Conservation (phyloP, 148 eudicot genomes). For the Oxyria digyna region DNA sequence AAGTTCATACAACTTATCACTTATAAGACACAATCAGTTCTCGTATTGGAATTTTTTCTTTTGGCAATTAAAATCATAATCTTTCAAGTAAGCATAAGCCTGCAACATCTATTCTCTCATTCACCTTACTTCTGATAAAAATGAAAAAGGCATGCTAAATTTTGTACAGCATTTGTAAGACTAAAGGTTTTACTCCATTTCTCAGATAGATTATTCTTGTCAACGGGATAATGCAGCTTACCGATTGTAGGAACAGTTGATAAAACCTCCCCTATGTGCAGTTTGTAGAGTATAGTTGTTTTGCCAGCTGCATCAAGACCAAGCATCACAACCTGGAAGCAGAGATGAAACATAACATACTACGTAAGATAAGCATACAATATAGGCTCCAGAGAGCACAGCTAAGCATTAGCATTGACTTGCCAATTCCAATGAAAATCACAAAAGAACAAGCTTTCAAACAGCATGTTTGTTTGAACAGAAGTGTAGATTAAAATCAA, state of each 20-base stretch:
- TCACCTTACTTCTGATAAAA: not conserved
- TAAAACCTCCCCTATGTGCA: conserved; percentile 95
- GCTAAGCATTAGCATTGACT: not conserved
- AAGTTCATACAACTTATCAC: no score
- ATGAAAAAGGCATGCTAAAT: not conserved
- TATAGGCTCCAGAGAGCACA: not conserved
- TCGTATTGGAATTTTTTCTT: not conserved
- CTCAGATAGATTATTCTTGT: not conserved
- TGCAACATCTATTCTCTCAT: not conserved
- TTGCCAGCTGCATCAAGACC: conserved; percentile 99
- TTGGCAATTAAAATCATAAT: not conserved
- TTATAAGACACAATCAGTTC: not conserved
- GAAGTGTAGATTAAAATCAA: not conserved
- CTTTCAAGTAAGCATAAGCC: not conserved
- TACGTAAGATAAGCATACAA: not conserved
- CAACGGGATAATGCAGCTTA: conserved; percentile 15
- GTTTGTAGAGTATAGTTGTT: conserved; percentile 94
- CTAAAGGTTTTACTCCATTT: not conserved
- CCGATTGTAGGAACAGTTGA: conserved; percentile 99
- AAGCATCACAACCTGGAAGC: conserved; percentile 86
- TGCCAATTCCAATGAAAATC: not conserved
- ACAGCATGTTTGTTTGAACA: not conserved
- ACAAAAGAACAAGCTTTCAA: not conserved
- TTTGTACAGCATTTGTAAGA: not conserved
- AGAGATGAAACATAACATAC: not conserved